These are phyloP conservation scores for Vickermania ingenoplastis DNA, from an alignment of 208 protist species.

Conservation along the genomic window DNA sequence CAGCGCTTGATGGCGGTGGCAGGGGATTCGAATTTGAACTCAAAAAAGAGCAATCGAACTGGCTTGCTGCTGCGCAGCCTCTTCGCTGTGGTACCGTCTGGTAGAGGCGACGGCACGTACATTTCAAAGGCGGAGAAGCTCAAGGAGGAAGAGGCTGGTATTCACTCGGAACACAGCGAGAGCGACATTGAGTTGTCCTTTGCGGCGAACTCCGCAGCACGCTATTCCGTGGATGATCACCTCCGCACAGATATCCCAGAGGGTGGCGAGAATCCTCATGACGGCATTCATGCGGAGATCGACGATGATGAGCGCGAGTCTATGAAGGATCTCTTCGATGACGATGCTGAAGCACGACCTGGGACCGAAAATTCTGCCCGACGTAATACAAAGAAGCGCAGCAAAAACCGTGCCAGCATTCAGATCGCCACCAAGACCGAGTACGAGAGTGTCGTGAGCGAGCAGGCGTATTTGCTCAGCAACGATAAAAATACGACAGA, in stretches of 20 bases:
- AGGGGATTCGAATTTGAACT: not conserved
- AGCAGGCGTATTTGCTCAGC: constrained; percentile 1
- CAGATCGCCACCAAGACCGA: not conserved
- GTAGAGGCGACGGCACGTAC: not conserved
- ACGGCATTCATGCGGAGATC: not conserved
- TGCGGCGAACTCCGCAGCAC: not conserved
- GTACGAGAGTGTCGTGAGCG: not conserved
- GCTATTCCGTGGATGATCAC: not conserved
- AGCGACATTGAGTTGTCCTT: not conserved
- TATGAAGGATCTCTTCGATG: not conserved
- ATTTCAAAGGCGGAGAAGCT: not conserved
- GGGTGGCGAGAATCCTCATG: not conserved
- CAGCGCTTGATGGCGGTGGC: not conserved
- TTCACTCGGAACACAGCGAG: too few species aligned
- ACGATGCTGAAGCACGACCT: not conserved
- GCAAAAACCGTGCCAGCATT: not conserved
- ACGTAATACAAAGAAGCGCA: not conserved
- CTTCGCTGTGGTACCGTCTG: not conserved
- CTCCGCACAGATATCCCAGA: not conserved
- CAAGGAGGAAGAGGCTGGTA: not conserved
- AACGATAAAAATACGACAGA: not conserved
- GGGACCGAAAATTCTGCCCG: not conserved
- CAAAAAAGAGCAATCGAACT: not conserved
- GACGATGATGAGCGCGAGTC: not conserved
- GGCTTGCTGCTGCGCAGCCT: not conserved